Evolutionary conservation across 2,329 filamentous ascomycete species (phyloP).

Genomic region (Fusarium sp.): DNA sequence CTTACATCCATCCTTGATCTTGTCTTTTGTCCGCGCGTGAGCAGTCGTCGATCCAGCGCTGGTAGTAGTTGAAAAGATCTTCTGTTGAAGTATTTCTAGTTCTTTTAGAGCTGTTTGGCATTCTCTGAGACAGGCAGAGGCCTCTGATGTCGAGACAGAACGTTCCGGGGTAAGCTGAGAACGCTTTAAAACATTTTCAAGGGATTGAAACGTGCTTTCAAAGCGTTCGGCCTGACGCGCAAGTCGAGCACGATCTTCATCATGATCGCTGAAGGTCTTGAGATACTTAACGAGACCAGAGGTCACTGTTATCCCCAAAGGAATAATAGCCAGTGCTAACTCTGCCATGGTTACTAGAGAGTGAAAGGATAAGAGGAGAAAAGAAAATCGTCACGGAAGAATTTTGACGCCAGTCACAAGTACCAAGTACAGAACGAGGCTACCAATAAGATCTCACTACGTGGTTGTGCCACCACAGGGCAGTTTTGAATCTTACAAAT

Average conservation of each 20-base stretch:
- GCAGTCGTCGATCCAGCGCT: accelerated
- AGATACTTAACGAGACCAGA: background rate
- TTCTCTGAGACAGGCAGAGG: accelerated
- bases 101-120: background rate
- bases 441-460: accelerated
- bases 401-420: background rate
- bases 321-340: accelerated
- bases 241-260: background rate
- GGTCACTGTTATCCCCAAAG: accelerated
- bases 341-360: accelerated
- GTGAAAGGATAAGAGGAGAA: accelerated
- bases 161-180: background rate
- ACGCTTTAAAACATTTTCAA: accelerated
- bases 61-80: background rate
- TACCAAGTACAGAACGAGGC: background rate
- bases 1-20: background rate
- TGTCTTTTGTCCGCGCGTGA: background rate
- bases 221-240: background rate
- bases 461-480: accelerated
- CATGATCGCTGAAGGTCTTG: background rate
- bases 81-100: background rate
- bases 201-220: background rate
- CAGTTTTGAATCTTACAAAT: background rate
- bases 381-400: accelerated
- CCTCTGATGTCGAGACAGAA: background rate